A percentile compares a stretch with the other conserved stretches of the same genome.
Conservation (phyloP, 2,329 filamentous ascomycete genomes). For the Colletotrichum higginsianum region DNA sequence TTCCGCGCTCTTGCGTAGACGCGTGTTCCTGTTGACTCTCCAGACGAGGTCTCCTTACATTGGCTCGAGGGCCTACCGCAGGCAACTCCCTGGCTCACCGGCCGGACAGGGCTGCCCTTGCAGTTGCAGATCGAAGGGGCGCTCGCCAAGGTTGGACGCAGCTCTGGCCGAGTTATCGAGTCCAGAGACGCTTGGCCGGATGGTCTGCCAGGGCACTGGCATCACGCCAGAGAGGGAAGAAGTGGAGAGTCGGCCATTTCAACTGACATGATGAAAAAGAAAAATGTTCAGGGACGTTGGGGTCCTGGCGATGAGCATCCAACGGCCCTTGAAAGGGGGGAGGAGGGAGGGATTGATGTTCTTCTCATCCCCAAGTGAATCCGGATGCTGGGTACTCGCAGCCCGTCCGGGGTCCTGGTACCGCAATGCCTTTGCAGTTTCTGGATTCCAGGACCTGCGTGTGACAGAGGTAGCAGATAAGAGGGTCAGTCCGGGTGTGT, state of each 20-base stretch:
- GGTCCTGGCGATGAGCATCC: background rate
- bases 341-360: too few species aligned
- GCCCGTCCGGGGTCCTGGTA: slow-evolving; percentile 2
- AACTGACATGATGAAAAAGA: slow-evolving; percentile 6
- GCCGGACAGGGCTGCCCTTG: slow-evolving; percentile 3
- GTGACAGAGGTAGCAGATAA: background rate
- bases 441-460: background rate
- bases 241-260: slow-evolving; percentile 6
- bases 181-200: background rate
- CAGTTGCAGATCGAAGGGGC: slow-evolving; percentile 16
- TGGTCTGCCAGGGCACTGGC: slow-evolving; percentile 4
- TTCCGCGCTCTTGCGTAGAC: background rate
- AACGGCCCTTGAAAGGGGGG: background rate
- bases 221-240: slow-evolving; percentile 10
- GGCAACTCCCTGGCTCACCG: background rate
- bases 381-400: background rate
- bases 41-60: background rate
- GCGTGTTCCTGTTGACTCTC: background rate
- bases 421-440: background rate
- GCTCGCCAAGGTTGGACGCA: background rate
- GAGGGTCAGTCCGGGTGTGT: background rate
- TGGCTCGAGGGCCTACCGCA: background rate
- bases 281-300: background rate
- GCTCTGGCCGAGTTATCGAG: background rate
- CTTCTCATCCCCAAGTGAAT: background rate